Conservation (phyloP, 176 grass and related monocot genomes). For the Thalia dealbata region DNA sequence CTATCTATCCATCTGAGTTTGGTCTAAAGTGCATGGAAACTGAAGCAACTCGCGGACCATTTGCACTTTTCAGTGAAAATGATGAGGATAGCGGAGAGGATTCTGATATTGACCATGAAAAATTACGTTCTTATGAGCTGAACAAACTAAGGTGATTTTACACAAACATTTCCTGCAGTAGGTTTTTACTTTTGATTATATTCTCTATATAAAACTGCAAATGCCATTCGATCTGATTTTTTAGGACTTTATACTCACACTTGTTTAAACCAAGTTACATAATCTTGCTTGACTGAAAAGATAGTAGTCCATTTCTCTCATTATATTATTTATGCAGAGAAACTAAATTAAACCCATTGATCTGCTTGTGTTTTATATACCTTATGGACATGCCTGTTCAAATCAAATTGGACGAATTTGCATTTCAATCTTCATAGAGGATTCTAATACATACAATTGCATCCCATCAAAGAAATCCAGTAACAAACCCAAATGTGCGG, state of each 20-base stretch:
- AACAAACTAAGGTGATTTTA: conserved; percentile 65
- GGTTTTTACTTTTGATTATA: neutral
- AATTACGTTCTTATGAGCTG: conserved; percentile 71
- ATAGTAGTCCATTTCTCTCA: no score
- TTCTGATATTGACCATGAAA: conserved; percentile 49
- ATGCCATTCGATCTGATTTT: neutral
- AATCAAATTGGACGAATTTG: no score
- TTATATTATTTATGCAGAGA: no score
- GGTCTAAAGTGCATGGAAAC: conserved; percentile 74
- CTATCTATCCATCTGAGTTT: conserved; percentile 82
- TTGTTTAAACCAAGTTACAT: neutral
- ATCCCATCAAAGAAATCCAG: no score
- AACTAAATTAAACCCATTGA: no score
- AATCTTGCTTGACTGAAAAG: neutral
- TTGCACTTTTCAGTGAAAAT: conserved; percentile 37
- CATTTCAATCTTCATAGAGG: no score
- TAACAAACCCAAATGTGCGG: no score
- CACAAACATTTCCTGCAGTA: neutral
- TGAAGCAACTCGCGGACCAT: conserved; percentile 54
- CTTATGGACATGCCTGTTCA: no score
- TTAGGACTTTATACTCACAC: neutral
- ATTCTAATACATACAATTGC: no score
- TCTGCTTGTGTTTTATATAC: no score
- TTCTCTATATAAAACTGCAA: neutral
- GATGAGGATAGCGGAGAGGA: conserved; percentile 14